Percentiles rank a stretch among this genome's conserved stretches.
These are phyloP conservation scores for Pyricularia pennisetigena DNA, from an alignment of 2,329 filamentous ascomycete genomes.

Conservation along the genomic window DNA sequence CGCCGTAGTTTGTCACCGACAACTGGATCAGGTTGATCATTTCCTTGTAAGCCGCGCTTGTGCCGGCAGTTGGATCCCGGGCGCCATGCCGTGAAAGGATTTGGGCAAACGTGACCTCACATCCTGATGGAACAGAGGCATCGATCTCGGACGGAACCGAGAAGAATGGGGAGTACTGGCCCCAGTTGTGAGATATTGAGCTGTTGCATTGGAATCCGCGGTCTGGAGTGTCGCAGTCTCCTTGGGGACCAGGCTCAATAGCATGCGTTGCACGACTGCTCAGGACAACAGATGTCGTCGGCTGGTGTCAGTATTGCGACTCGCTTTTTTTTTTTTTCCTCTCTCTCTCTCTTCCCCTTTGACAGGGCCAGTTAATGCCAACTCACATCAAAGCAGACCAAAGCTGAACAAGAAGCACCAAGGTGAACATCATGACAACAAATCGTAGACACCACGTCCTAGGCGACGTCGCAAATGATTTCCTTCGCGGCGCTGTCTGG, in stretches of 20 bases:
- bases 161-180: constrained; percentile 82
- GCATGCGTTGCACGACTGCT: neutral
- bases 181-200: constrained; percentile 61
- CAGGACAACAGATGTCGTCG: neutral
- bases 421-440: constrained; percentile 8
- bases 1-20: constrained; percentile 43
- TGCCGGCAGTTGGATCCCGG: constrained; percentile 64
- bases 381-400: constrained; percentile 14
- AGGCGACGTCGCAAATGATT: neutral
- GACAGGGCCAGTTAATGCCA: neutral
- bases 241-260: neutral
- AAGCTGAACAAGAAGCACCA: constrained; percentile 10
- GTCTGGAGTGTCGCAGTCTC: constrained; percentile 40
- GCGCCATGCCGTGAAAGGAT: constrained; percentile 78
- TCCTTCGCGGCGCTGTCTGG: neutral
- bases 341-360: too few species aligned
- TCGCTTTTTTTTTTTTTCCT: neutral
- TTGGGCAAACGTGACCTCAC: constrained; percentile 69
- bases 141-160: constrained; percentile 59
- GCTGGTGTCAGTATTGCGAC: neutral
- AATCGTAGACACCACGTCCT: neutral
- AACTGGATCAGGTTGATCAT: constrained; percentile 58
- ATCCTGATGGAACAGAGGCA: constrained; percentile 51
- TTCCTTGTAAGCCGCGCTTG: constrained; percentile 52
- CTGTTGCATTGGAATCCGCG: constrained; percentile 54